A percentile compares a stretch with the other conserved stretches of the same genome.
Conservation (phyloP, 495 filamentous ascomycete species). For the Jackrogersella minutella region DNA sequence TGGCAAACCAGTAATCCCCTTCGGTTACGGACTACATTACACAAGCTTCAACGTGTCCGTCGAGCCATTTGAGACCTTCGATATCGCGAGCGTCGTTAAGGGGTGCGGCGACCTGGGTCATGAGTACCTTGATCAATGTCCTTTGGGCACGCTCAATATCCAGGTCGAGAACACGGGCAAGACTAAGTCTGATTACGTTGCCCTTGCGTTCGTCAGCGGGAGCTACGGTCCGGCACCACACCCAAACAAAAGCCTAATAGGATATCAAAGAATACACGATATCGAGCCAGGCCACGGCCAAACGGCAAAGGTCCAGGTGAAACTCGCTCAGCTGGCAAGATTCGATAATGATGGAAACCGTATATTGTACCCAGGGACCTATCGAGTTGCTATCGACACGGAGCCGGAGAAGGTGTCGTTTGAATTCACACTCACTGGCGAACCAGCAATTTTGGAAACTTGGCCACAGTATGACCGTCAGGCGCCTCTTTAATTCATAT, state of each 20-base stretch:
- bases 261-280: not conserved
- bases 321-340: not conserved
- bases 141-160: not conserved
- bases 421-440: slow-evolving; percentile 1
- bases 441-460: not conserved
- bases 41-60: not conserved
- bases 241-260: not conserved
- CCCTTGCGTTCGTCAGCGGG: not conserved
- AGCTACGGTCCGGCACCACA: not conserved
- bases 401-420: not conserved
- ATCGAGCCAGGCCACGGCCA: not conserved
- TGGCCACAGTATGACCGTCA: not conserved
- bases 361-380: not conserved
- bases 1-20: not conserved
- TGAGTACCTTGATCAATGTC: not conserved
- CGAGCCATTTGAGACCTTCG: not conserved
- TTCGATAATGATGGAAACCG: not conserved
- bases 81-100: not conserved
- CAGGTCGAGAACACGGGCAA: not conserved
- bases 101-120: not conserved
- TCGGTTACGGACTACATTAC: not conserved
- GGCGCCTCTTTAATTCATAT: not conserved
- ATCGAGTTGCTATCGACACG: not conserved
- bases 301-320: not conserved
- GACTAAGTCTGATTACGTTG: not conserved